Percentiles rank a stretch among this genome's conserved stretches.
Evolutionary conservation across 352 stramenopile genomes (phyloP).

Genomic region (Phytophthora fragariae): DNA sequence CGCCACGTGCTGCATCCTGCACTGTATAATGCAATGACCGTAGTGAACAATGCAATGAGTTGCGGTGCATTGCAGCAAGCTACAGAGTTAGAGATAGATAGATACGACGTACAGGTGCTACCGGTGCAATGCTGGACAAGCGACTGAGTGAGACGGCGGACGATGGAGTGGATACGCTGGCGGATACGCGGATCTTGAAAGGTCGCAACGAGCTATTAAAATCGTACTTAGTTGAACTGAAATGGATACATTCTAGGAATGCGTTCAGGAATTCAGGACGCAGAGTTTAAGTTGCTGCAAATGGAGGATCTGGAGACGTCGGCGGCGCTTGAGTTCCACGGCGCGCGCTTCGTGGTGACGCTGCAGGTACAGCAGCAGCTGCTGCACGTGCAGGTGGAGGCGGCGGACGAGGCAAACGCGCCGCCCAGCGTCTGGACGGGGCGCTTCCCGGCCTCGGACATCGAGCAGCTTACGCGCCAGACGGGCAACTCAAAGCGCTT

Average conservation of each 20-base stretch:
- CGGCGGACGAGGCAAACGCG: constrained; percentile 5
- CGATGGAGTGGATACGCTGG: constrained; percentile 10
- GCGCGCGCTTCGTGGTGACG: constrained; percentile 77
- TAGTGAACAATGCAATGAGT: no score
- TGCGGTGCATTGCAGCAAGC: background rate
- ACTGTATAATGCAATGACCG: background rate
- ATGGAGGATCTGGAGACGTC: constrained; percentile 76
- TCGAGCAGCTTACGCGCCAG: constrained; percentile 94
- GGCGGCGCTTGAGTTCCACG: constrained; percentile 72
- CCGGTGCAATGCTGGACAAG: background rate
- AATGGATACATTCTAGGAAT: background rate
- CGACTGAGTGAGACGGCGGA: background rate
- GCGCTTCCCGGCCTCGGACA: constrained; percentile 69
- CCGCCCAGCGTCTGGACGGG: constrained; percentile 57
- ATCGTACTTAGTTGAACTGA: background rate
- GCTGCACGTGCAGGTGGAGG: constrained; percentile 77
- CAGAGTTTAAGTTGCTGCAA: constrained; percentile 20
- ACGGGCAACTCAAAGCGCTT: constrained; percentile 96
- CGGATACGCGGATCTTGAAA: constrained; percentile 17
- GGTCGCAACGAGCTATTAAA: constrained; percentile 8
- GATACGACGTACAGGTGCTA: background rate
- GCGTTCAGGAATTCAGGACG: background rate
- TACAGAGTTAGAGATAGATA: background rate
- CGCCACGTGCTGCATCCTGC: constrained; percentile 18
- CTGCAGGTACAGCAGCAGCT: constrained; percentile 63